Base-by-base conservation (phyloP, 2,329 filamentous ascomycete species). In the Cladosporium austrohemisphaericum region DNA sequence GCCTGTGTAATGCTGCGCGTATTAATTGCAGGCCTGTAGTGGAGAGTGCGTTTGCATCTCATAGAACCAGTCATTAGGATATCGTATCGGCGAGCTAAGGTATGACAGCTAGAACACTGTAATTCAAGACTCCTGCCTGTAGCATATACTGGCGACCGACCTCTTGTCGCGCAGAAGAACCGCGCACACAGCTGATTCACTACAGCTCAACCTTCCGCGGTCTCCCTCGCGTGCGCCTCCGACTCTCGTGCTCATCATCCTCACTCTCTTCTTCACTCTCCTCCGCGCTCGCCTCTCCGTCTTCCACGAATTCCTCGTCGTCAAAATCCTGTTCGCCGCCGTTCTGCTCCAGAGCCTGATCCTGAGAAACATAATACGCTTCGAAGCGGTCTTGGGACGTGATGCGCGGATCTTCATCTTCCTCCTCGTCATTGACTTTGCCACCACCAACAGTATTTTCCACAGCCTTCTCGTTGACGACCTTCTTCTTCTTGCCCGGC, bases 291-390 rank as follows among this genome's bases (percentile, higher is more conserved):
- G n/a, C 38, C 22, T 16, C 38, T 6, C 29, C 38, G 2, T 16
- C 46, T 9, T 19, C 22, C 2, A 33, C 46, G 13, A 41, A 49
- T n/a, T 49, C 49, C 13, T 44, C 52, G 9, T 50, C 49, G 10
- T 51, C 43, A 43, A 52, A 49, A 13, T 52, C 53, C 2, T 57
- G 57, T 9, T 54, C 55, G 14, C 52, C 57, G 19, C 22, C 52
- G n/a, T 41, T 47, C 9, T 26, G 41, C 3, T 47, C 50, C 20
- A 23, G n/a, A 9, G 29, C 31, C 28, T 45, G 36, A 31, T 51
- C 51, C 19, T 52, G 49, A 22, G 49, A 36, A 22, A 54, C 41
- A 29, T 57, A 52, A 35, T 43, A 53, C 18, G 48, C 31, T 4
- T 40, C 28, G n/a, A 57, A 45, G 11, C 55, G 47, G 7, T 48